Conservation (phyloP, 116 monocot species). For the Iris pallida region DNA sequence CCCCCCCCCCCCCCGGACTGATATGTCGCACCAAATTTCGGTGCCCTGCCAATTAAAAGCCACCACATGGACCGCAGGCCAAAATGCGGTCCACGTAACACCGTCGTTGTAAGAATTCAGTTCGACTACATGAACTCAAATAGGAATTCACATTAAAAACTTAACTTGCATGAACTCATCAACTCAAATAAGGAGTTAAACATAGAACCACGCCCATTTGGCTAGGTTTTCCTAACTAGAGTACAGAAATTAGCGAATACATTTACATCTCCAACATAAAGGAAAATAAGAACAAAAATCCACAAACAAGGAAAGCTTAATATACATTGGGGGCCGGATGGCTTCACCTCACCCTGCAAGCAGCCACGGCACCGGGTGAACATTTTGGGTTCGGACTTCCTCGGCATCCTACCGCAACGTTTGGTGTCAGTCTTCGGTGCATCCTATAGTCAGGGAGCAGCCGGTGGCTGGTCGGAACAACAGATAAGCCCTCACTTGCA, state of each 20-base stretch:
- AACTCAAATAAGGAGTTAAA: too few relatives aligned
- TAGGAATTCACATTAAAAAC: too few relatives aligned
- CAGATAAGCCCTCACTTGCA: conserved; percentile 5
- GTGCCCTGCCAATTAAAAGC: too few relatives aligned
- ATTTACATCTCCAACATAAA: background rate
- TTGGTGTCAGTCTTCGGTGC: conserved; percentile 19
- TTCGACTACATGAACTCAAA: too few relatives aligned
- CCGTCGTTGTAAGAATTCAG: too few relatives aligned
- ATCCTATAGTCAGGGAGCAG: conserved; percentile 18
- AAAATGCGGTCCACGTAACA: too few relatives aligned
- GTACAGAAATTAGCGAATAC: background rate
- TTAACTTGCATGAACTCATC: too few relatives aligned
- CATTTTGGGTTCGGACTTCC: conserved; percentile 33
- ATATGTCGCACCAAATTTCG: too few relatives aligned
- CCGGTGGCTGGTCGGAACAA: background rate
- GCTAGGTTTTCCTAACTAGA: conserved; percentile 2
- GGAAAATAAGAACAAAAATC: background rate
- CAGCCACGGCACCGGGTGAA: conserved; percentile 19
- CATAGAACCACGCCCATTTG: background rate
- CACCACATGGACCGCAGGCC: too few relatives aligned
- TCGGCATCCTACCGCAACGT: conserved; percentile 17
- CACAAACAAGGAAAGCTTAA: conserved; percentile 1
- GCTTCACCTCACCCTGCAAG: conserved; percentile 46
- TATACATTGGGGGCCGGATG: background rate
- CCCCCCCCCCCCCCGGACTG: too few relatives aligned